Evolutionary conservation across 768 basidiomycete species (phyloP).

Genomic region (Clitopilus passeckerianus): DNA sequence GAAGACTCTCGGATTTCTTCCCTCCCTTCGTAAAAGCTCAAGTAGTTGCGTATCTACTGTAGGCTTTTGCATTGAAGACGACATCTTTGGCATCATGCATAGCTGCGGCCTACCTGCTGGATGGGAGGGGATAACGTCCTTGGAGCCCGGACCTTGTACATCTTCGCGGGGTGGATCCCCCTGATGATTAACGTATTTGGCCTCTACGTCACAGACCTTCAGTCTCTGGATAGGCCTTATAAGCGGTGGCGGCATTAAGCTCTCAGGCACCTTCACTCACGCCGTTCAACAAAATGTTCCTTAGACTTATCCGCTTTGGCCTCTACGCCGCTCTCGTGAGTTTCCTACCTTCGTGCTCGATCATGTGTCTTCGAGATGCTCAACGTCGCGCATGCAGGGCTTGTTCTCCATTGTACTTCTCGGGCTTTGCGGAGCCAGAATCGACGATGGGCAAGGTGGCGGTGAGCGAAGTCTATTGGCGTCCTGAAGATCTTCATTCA

Average conservation of each 20-base stretch:
- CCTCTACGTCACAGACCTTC: not conserved
- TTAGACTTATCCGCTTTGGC: constrained; percentile 27
- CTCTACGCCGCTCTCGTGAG: constrained; percentile 41
- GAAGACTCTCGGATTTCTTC: too few relatives aligned
- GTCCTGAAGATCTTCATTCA: not conserved
- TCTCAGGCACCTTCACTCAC: not conserved
- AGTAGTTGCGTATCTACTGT: too few relatives aligned
- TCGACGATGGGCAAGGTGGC: constrained; percentile 54
- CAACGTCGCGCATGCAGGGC: constrained; percentile 18
- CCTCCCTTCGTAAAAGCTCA: too few relatives aligned
- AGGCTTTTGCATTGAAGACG: too few relatives aligned
- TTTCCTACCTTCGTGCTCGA: not conserved
- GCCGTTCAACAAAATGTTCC: not conserved
- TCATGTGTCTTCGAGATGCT: not conserved
- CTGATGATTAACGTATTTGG: not conserved
- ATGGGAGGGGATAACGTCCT: not conserved
- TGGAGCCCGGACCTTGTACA: not conserved
- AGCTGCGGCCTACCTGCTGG: too few relatives aligned
- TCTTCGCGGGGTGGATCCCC: not conserved
- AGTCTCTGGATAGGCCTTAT: not conserved
- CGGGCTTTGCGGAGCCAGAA: constrained; percentile 52
- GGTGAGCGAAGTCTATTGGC: constrained; percentile 29
- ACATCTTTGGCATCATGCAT: too few relatives aligned
- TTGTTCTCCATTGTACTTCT: constrained; percentile 52
- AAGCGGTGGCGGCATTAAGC: not conserved